A percentile compares a stretch with the other conserved stretches of the same genome.
Conservation (phyloP, 1,284 basidiomycete genomes). For the Naganishia sp. region DNA sequence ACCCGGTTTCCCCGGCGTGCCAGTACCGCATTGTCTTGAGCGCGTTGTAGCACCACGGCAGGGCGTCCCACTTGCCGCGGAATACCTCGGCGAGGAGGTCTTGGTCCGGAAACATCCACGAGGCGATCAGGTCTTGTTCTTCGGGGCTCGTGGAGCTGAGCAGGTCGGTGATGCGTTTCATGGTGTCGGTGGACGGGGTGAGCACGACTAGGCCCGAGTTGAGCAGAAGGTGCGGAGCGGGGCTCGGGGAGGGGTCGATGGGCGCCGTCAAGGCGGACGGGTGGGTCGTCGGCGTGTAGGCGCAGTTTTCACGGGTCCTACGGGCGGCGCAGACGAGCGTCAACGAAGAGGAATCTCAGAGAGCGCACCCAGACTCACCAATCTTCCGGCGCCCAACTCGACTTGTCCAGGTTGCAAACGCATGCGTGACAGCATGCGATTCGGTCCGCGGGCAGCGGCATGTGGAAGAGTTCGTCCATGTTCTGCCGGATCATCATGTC, state of each 20-base stretch:
- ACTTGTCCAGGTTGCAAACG: slow-evolving; percentile 84
- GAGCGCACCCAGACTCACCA: slow-evolving; percentile 64
- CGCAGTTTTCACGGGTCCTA: slow-evolving; percentile 88
- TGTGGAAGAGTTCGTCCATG: slow-evolving; percentile 88
- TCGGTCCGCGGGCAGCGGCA: slow-evolving; percentile 66
- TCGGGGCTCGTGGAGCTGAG: slow-evolving; percentile 57
- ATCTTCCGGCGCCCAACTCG: slow-evolving; percentile 80
- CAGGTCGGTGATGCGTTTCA: slow-evolving; percentile 57
- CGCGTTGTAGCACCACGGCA: slow-evolving; percentile 58
- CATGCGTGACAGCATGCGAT: slow-evolving; percentile 88
- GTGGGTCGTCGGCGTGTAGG: slow-evolving; percentile 62
- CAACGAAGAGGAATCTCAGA: too few species aligned
- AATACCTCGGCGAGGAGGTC: slow-evolving; percentile 84
- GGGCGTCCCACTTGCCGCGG: slow-evolving; percentile 57
- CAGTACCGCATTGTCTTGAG: slow-evolving; percentile 55
- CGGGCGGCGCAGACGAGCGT: background rate
- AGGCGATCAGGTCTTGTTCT: slow-evolving; percentile 61
- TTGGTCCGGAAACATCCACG: slow-evolving; percentile 86
- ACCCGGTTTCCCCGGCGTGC: slow-evolving; percentile 40
- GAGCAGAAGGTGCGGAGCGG: slow-evolving; percentile 74
- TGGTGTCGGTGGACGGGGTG: slow-evolving; percentile 60
- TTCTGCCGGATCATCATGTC: slow-evolving; percentile 86
- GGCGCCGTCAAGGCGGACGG: slow-evolving; percentile 42
- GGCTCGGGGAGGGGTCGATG: slow-evolving; percentile 59
- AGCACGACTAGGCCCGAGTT: slow-evolving; percentile 89